A percentile compares a stretch with the other conserved stretches of the same genome.
These are phyloP conservation scores for Colletotrichum camelliae DNA, from an alignment of 2,329 filamentous ascomycete species.

Conservation along the genomic window DNA sequence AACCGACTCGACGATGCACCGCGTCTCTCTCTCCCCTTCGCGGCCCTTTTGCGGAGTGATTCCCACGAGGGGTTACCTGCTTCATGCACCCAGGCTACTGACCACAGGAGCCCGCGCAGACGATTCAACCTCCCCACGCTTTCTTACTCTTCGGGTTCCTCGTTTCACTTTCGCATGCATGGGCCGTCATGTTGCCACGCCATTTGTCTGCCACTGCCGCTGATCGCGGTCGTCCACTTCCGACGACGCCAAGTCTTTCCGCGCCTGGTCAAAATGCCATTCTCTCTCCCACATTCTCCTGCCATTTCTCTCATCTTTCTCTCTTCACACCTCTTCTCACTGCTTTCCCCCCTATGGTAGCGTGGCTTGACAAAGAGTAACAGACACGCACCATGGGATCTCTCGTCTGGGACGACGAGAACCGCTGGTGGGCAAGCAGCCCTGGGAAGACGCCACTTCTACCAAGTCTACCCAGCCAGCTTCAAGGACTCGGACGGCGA, in stretches of 20 bases:
- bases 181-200: slow-evolving; percentile 1
- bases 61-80: not conserved
- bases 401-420: slow-evolving; percentile 33
- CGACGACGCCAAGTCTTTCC: not conserved
- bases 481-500: slow-evolving; percentile 64
- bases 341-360: not conserved
- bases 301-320: not conserved
- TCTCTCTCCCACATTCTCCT: not conserved
- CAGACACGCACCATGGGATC: slow-evolving; percentile 35
- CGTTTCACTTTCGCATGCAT: not conserved
- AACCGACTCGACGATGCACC: not conserved
- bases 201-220: not conserved
- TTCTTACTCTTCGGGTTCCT: not conserved
- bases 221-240: not conserved
- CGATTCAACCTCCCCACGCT: not conserved
- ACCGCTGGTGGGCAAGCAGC: slow-evolving; percentile 37
- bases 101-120: not conserved
- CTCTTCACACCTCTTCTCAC: not conserved
- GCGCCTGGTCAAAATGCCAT: slow-evolving; percentile 7
- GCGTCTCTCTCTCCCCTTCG: not conserved
- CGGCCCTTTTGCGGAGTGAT: slow-evolving; percentile 12
- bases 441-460: slow-evolving; percentile 54
- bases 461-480: slow-evolving; percentile 63
- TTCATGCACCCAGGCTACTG: not conserved
- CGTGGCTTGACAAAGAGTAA: not conserved